These are phyloP conservation scores for Clavariopsis aquatica DNA, from an alignment of 495 filamentous ascomycete genomes.

Conservation along the genomic window DNA sequence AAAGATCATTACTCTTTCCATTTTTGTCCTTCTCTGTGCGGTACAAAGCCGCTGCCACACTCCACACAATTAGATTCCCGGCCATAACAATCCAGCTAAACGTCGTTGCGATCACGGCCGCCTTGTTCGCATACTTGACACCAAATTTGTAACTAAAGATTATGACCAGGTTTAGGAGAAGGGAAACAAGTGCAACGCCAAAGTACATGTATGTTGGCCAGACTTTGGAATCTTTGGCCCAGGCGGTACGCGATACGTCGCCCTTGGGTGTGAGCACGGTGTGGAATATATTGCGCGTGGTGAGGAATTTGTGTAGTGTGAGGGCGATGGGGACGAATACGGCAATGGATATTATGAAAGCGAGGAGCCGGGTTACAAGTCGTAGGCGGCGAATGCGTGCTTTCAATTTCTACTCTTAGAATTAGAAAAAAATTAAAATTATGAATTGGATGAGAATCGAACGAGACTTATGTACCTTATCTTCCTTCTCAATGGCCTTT, in stretches of 20 bases:
- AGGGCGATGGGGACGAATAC: conserved; percentile 37
- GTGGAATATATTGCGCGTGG: conserved; percentile 29
- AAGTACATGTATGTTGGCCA: conserved; percentile 45
- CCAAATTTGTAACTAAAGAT: conserved; percentile 35
- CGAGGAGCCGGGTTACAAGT: conserved; percentile 35
- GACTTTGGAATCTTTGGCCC: conserved; percentile 38
- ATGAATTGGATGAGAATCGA: not conserved
- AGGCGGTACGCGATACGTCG: conserved; percentile 31
- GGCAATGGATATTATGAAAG: conserved; percentile 33
- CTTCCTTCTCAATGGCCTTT: conserved; percentile 13
- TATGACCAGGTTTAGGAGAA: conserved; percentile 36
- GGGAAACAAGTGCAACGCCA: conserved; percentile 25
- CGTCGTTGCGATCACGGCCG: conserved; percentile 16
- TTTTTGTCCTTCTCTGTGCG: conserved; percentile 35
- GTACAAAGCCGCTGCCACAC: conserved; percentile 36
- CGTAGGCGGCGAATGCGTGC: conserved; percentile 37
- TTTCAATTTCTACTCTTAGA: conserved; percentile 28
- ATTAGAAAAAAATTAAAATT: not conserved
- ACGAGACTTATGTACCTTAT: conserved; percentile 4
- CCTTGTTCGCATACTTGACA: conserved; percentile 34
- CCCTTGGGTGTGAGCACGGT: conserved; percentile 21
- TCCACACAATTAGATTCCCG: conserved; percentile 40
- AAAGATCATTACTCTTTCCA: conserved; percentile 42
- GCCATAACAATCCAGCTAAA: conserved; percentile 36
- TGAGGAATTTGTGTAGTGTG: conserved; percentile 41